These are phyloP conservation scores for Populus deltoides DNA, from an alignment of 345 rosid species.

Conservation along the genomic window DNA sequence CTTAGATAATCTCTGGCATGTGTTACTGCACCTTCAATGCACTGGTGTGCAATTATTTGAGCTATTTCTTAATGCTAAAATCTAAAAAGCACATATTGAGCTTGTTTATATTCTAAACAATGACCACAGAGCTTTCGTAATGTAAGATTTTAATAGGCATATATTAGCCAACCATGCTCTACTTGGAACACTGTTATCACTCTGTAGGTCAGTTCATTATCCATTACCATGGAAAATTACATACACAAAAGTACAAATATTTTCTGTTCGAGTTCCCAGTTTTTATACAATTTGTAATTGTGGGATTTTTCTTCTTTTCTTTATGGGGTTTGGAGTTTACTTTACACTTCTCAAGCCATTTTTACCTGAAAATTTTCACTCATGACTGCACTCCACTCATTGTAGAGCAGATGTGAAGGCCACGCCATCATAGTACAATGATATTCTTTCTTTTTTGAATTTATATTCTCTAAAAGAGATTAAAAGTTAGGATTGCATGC, in stretches of 20 bases:
- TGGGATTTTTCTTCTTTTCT: constrained; percentile 2
- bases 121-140: not conserved
- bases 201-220: not conserved
- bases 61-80: not conserved
- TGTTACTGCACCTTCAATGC: not conserved
- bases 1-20: not conserved
- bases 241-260: not conserved
- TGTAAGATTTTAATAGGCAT: not conserved
- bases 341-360: not conserved
- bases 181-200: constrained; percentile 3
- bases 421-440: not conserved
- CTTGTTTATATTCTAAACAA: not conserved
- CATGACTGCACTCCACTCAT: not conserved
- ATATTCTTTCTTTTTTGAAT: not conserved
- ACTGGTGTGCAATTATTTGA: not conserved
- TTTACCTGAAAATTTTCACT: not conserved
- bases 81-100: not conserved
- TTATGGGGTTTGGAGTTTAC: not conserved
- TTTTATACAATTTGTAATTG: not conserved
- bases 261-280: not conserved
- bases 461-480: not conserved
- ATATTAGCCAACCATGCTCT: not conserved
- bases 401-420: not conserved
- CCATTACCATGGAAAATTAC: not conserved
- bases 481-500: not conserved